Evolutionary conservation across 306 rosid species (phyloP), one percentile per base, ranked within the genome.

Genomic region (Leucaena leucocephala): DNA sequence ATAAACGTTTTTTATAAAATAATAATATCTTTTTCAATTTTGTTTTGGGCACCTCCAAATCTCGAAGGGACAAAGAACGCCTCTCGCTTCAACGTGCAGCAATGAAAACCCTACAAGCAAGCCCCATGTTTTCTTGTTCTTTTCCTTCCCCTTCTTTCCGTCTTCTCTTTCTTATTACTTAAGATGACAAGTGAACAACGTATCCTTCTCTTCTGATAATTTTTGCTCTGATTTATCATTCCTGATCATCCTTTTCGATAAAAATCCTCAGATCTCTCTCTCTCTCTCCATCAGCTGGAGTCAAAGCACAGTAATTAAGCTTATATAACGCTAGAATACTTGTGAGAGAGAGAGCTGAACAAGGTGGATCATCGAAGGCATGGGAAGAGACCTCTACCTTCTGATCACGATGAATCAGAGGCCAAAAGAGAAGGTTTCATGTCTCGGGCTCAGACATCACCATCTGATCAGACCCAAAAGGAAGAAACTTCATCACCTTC

Each of bases 341-440:
- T 27, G 3, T 10, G 50, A 46, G 13, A 46, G 50, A 45, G 76
- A 76, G 66, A 77, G 85, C 11, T 61, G 75, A 77, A 55, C 85
- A 85, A 82, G 74, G 88, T 85, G 88, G 88, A 85, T 85, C 88
- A 85, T 82, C 88, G 43, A 75, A 85, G 79, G 79, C 79, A 85
- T 75, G 88, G 84, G 21, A 85, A 85, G 81, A 82, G 85, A 61
- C 72, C 77, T 78, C 82, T 82, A 33, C 66, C 84, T 75, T 59
- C 64, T 78, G 82, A 81, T 78, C 84, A 74, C 38, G 80, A 81
- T 66, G 80, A 35, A 46, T 82, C 80, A 72, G 87, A 82, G 38
- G 79, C 67, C 65, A 78, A 75, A 65, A 82, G 19, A 44, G 80
- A 78, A 78, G 57, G 34, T 78, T 73, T 45, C 66, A 17, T n/a